phyloP scores from a whole-genome alignment of 768 basidiomycete genomes.

The Suillus tomentosus region DNA sequence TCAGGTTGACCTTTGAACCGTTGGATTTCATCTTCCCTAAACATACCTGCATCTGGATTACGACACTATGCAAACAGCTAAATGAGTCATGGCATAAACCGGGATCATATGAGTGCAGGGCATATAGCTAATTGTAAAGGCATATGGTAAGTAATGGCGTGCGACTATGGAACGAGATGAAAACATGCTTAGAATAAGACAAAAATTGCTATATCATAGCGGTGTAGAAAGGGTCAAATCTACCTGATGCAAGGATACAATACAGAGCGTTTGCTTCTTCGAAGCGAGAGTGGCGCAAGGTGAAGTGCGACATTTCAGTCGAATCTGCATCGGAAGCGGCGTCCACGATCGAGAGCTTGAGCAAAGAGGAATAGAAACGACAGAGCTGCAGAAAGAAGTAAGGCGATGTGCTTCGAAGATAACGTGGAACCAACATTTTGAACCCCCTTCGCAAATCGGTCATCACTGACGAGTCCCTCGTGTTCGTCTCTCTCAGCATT shows the following conservation, averaged over 20 bases:
- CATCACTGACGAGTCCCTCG: constrained; percentile 69
- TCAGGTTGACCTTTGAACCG: neutral
- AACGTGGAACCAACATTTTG: constrained; percentile 55
- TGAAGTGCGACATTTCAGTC: constrained; percentile 78
- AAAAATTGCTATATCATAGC: constrained; percentile 10
- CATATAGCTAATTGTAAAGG: constrained; percentile 6
- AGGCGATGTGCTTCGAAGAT: constrained; percentile 12
- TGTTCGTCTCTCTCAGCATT: constrained; percentile 67
- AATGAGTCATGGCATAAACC: neutral
- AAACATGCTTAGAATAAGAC: constrained; percentile 15
- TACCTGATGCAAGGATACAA: constrained; percentile 53
- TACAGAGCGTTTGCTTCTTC: constrained; percentile 80
- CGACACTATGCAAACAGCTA: neutral
- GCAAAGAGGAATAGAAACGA: constrained; percentile 72
- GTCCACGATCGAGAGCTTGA: constrained; percentile 68
- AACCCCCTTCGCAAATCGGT: constrained; percentile 71
- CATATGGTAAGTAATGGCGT: constrained; percentile 4
- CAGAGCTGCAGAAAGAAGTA: constrained; percentile 51
- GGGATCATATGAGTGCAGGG: constrained; percentile 4
- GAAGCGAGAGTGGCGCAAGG: constrained; percentile 67
- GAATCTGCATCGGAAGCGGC: constrained; percentile 65
- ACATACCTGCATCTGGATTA: neutral
- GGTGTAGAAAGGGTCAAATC: constrained; percentile 26
- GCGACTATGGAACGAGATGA: constrained; percentile 5
- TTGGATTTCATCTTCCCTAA: neutral